phyloP scores from a whole-genome alignment of 2,329 filamentous ascomycete genomes.

The Phaeosphaeriaceae sp. region DNA sequence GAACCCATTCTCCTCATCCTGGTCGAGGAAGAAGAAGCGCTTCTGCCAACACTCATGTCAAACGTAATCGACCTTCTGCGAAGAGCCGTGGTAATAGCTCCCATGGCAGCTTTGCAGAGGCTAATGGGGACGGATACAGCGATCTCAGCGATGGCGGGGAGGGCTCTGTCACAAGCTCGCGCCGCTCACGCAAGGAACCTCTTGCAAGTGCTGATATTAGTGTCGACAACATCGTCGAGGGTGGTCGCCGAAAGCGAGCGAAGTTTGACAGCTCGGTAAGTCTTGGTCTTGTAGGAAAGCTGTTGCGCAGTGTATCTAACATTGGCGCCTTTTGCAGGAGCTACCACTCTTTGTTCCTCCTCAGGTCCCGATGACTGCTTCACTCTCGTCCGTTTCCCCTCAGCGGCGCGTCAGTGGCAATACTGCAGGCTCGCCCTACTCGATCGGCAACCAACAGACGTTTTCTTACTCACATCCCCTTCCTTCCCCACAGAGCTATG shows the following conservation, averaged over 20 bases:
- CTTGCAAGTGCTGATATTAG: slow-evolving; percentile 96
- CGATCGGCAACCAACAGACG: slow-evolving; percentile 76
- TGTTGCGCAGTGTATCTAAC: slow-evolving; percentile 29
- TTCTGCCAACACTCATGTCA: slow-evolving; percentile 70
- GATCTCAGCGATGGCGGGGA: slow-evolving; percentile 79
- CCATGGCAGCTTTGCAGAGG: slow-evolving; percentile 66
- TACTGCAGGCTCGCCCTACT: slow-evolving; percentile 75
- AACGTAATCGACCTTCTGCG: slow-evolving; percentile 67
- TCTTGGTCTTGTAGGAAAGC: slow-evolving; percentile 28
- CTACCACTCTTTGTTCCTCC: slow-evolving; percentile 90
- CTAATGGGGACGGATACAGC: slow-evolving; percentile 72
- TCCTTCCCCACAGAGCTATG: slow-evolving; percentile 82
- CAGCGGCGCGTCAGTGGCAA: slow-evolving; percentile 79
- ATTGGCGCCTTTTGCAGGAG: slow-evolving; percentile 66
- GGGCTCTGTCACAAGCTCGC: slow-evolving; percentile 72
- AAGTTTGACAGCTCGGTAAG: slow-evolving; percentile 98
- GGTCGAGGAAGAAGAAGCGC: slow-evolving; percentile 76
- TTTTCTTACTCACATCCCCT: slow-evolving; percentile 79
- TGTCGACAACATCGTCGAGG: slow-evolving; percentile 96
- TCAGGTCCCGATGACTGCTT: slow-evolving; percentile 81
- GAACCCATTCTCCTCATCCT: slow-evolving; percentile 77
- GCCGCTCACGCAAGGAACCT: slow-evolving; percentile 79
- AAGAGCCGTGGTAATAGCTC: slow-evolving; percentile 71
- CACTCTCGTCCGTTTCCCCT: slow-evolving; percentile 95
- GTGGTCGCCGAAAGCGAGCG: slow-evolving; percentile 90